Evolutionary conservation across 2,329 filamentous ascomycete species (phyloP), one percentile per base, ranked within the genome.

Genomic region (Piedraia hortae): DNA sequence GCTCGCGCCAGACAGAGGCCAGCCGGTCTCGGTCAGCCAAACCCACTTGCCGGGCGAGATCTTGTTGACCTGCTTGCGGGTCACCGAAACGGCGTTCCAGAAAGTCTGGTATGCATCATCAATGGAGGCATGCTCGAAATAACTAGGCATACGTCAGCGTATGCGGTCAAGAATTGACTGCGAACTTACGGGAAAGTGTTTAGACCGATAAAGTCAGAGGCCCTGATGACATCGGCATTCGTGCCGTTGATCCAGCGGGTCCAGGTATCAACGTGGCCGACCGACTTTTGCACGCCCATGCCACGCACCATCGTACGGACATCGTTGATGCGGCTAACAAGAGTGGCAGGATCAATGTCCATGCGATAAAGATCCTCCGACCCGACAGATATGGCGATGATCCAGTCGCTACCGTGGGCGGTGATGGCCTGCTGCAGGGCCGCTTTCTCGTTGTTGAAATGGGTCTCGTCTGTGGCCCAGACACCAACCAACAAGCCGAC

Each of bases 261-360:
- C 36, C 37, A 69, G 23, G 65, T 71, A 43, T 72, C 66, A 32
- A 70, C 65, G 42, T 71, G 66, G 12, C 64, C 63, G 29, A 67
- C 47, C 21, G 60, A 46, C 21, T 48, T 50, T 41, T 50, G 42
- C 1, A 47, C 37, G 5, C 45, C 46, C 24, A 50, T 42, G 5
- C 48, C 50, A 8, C 51, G 47, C 15, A 58, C 47, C 45, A 59
- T 56, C 5, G 50, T 53, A 10, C 57, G 47, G 6, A 59, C 50
- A 24, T 59, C 53, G 32, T 54, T 47, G 24, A 55, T 54, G 29
- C 54, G 46, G 18, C 42, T 29, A 4, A 50, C 50, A 4, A 56
- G 39, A 1, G 36, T 44, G 16, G 32, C 35, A 4, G 49, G 45
- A 12, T 34, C 33, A 14, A 47, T 48, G 24, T 54, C 50, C 8